Base-by-base conservation (phyloP, 2,329 filamentous ascomycete genomes). In the Botrytis squamosa region DNA sequence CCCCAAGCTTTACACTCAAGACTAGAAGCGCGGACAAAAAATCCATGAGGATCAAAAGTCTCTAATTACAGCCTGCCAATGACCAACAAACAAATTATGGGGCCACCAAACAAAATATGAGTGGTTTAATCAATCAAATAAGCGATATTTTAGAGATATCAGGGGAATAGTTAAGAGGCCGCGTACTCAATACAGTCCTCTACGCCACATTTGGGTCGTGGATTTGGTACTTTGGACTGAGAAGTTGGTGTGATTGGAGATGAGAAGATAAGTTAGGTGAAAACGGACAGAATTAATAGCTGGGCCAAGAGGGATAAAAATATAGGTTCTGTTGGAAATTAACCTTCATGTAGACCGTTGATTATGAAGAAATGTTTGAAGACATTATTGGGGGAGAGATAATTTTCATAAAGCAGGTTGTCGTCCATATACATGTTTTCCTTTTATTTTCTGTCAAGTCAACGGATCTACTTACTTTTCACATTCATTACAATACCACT, bases 81-180 rank as follows among this genome's bases (percentile, higher is more conserved):
- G 33, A 9, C 29, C 42, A 66, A 49, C 42, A 66, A 66, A 66
- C 12, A 49, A 66, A 66, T 66, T 5, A 46, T 66, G 63, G n/a
- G 20, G 18, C 63, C 14, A 25, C 14, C 12, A 36, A 66, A 18
- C 16, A 36, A 33, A 36, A 10, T 16, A 4, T 16, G 42, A 49
- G 5, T 66, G 42, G 42, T 46, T 36, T 12, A 49, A 65, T 38
- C 20, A 46, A 25, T 49, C n/a, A 14, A 49, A 4, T 46, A 66
- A 49, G 63, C 63, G 63, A 49, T 36, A n/a, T 33, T 22, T 25
- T 33, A 8, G 20, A 66, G 29, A 49, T 66, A 46, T 16, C 20
- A 46, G 20, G 42, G 62, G 63, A 18, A 33, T 25, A 25, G 9
- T 16, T 5, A 66, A 66, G 1, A 66, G 63, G 63, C 14, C 42